Percentiles rank a stretch among this genome's conserved stretches.
These are phyloP conservation scores for Sarocladium kiliense DNA, from an alignment of 2,329 filamentous ascomycete species.

Conservation along the genomic window DNA sequence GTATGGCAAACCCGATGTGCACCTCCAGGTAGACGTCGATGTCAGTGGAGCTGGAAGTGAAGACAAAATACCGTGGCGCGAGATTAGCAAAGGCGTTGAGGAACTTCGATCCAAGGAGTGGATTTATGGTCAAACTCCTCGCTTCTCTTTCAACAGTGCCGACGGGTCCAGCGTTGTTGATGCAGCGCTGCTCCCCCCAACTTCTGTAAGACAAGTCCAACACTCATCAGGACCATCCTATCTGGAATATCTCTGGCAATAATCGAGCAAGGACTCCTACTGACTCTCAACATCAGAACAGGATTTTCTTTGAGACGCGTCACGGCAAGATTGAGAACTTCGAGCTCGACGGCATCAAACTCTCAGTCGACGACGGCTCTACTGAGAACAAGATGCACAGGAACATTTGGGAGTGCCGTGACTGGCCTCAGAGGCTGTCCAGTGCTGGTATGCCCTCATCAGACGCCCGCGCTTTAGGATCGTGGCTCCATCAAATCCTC, in stretches of 20 bases:
- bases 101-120: conserved; percentile 57
- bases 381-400: neutral
- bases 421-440: conserved; percentile 8
- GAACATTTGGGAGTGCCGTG: conserved; percentile 3
- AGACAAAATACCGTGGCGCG: neutral
- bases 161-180: neutral
- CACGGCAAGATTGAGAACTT: conserved; percentile 32
- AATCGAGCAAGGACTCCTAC: no score
- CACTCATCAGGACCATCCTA: no score
- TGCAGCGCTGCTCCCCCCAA: neutral
- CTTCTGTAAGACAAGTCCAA: neutral
- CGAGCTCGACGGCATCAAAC: conserved; percentile 16
- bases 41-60: conserved; percentile 33
- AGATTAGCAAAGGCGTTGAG: conserved; percentile 36
- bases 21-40: conserved; percentile 42
- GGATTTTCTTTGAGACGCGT: conserved; percentile 29
- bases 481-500: conserved; percentile 10
- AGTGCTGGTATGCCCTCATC: neutral
- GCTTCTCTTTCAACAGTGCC: conserved; percentile 65
- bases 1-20: conserved; percentile 47
- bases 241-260: no score
- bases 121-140: conserved; percentile 82
- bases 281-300: conserved; percentile 15
- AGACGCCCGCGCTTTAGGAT: conserved; percentile 3
- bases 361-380: neutral